A percentile compares a stretch with the other conserved stretches of the same genome.
Conservation (phyloP, 2,329 filamentous ascomycete genomes). For the Huntiella savannae region DNA sequence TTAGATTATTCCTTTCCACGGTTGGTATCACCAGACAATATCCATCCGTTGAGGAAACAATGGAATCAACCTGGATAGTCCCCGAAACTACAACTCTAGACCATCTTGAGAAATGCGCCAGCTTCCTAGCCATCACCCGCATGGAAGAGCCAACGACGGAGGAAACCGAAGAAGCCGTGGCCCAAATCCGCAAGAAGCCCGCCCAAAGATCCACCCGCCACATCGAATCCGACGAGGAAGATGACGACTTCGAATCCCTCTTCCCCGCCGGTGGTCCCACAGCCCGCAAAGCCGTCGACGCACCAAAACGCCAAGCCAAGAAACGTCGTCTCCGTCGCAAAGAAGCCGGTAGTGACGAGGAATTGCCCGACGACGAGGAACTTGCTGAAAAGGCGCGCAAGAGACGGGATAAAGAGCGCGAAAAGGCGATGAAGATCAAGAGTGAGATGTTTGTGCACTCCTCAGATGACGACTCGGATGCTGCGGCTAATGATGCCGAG, state of each 20-base stretch:
- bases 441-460: conserved; percentile 63
- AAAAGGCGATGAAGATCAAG: conserved; percentile 65
- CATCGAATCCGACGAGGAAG: conserved; percentile 46
- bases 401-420: conserved; percentile 49
- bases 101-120: conserved; percentile 36
- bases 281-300: conserved; percentile 30
- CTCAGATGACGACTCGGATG: conserved; percentile 79
- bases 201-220: conserved; percentile 29
- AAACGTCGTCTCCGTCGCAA: conserved; percentile 26
- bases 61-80: conserved; percentile 61
- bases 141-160: conserved; percentile 60
- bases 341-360: conserved; percentile 18
- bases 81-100: conserved; percentile 45
- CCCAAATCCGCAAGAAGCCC: conserved; percentile 31
- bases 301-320: conserved; percentile 27
- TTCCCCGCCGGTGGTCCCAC: conserved; percentile 55
- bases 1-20: conserved; percentile 67
- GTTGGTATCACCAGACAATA: conserved; percentile 46
- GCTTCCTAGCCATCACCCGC: conserved; percentile 48
- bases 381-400: conserved; percentile 43
- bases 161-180: conserved; percentile 55
- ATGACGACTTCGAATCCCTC: conserved; percentile 33
- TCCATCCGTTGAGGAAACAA: conserved; percentile 43
- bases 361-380: conserved; percentile 39
- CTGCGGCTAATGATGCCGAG: conserved; percentile 43